phyloP scores from a whole-genome alignment of 768 basidiomycete genomes.

The Macrolepiota dolichaula region DNA sequence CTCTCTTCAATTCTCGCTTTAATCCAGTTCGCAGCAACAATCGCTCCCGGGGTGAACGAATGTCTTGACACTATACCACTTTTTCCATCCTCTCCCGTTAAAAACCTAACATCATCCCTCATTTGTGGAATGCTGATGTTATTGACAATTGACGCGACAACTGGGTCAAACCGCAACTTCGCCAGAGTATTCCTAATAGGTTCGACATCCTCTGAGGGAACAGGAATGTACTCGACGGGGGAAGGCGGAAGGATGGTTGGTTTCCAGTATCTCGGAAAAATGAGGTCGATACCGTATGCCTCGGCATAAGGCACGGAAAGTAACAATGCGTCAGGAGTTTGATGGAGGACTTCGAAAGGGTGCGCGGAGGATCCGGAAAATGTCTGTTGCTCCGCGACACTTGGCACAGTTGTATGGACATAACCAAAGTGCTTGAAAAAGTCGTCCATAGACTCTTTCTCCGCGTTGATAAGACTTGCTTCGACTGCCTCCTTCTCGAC shows the following conservation, averaged over 20 bases:
- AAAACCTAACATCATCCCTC: slow-evolving; percentile 68
- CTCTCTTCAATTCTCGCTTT: slow-evolving; percentile 67
- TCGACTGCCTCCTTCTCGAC: slow-evolving; percentile 55
- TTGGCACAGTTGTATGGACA: slow-evolving; percentile 18
- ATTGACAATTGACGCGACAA: slow-evolving; percentile 63
- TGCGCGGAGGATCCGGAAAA: slow-evolving; percentile 2
- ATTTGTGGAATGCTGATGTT: slow-evolving; percentile 67
- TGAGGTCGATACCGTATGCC: slow-evolving; percentile 48
- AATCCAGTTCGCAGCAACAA: slow-evolving; percentile 70
- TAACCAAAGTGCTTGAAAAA: slow-evolving; percentile 2
- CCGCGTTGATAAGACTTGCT: slow-evolving; percentile 26
- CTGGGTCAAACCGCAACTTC: slow-evolving; percentile 63
- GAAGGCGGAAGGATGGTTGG: slow-evolving; percentile 54
- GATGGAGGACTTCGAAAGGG: slow-evolving; percentile 37
- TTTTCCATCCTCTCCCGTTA: slow-evolving; percentile 79
- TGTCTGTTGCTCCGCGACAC: slow-evolving; percentile 8
- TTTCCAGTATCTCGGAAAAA: slow-evolving; percentile 75
- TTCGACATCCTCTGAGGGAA: slow-evolving; percentile 51
- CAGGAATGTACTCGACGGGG: slow-evolving; percentile 49
- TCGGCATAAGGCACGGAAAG: slow-evolving; percentile 41
- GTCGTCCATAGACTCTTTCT: slow-evolving; percentile 9
- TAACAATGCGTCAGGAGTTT: slow-evolving; percentile 41
- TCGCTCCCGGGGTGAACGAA: slow-evolving; percentile 69
- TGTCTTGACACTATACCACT: slow-evolving; percentile 79
- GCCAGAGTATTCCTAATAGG: slow-evolving; percentile 56